Evolutionary conservation across 352 stramenopile genomes (phyloP).

Genomic region (Phytophthora megakarya): DNA sequence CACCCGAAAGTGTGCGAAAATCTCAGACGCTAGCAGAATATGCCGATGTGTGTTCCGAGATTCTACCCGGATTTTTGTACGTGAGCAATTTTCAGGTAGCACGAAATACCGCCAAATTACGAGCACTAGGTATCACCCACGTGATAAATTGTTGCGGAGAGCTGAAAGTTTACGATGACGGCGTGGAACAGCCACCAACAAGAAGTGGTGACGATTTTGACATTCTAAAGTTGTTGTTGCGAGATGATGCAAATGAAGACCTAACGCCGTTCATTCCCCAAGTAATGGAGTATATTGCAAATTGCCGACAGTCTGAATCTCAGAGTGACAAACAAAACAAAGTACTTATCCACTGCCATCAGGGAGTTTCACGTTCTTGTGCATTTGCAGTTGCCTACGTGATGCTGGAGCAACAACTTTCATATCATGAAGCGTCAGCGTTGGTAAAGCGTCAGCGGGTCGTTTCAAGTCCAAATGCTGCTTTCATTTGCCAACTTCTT

Average conservation of each 20-base stretch:
- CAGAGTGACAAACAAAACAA: constrained; percentile 3
- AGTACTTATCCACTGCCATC: constrained; percentile 72
- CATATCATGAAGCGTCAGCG: constrained; percentile 39
- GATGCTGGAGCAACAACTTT: constrained; percentile 45
- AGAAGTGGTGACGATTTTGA: constrained; percentile 10
- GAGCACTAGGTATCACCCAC: constrained; percentile 52
- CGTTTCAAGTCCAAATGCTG: constrained; percentile 67
- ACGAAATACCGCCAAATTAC: constrained; percentile 29
- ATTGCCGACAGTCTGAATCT: constrained; percentile 9
- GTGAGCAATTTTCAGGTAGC: constrained; percentile 63
- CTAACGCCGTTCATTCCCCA: constrained; percentile 60
- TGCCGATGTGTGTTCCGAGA: constrained; percentile 62
- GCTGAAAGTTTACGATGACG: constrained; percentile 22
- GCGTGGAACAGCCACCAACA: constrained; percentile 1
- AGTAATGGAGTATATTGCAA: constrained; percentile 51
- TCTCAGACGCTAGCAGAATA: constrained; percentile 43
- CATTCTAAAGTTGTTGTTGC: constrained; percentile 45
- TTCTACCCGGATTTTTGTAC: constrained; percentile 55
- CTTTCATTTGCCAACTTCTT: constrained; percentile 71
- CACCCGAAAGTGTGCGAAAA: constrained; percentile 72
- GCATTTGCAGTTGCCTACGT: constrained; percentile 67
- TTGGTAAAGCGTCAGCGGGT: constrained; percentile 51
- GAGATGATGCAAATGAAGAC: constrained; percentile 69
- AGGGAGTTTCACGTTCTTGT: constrained; percentile 75
- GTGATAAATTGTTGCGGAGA: constrained; percentile 66